Evolutionary conservation across 2,329 filamentous ascomycete species (phyloP), one percentile per base, ranked within the genome.

Genomic region (Clarireedia hainanense): DNA sequence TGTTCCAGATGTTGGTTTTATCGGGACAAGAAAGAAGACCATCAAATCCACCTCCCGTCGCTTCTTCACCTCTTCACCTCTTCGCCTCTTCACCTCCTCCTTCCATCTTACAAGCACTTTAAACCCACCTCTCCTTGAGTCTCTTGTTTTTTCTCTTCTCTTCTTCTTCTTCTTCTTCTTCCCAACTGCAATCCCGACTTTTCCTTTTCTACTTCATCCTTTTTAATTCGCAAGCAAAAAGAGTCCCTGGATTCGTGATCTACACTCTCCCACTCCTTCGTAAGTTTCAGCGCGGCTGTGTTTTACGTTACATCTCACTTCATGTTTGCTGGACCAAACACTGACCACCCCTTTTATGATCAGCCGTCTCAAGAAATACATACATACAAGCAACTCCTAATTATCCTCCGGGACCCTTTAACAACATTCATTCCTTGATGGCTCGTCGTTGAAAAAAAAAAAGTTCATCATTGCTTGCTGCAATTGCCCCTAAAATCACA

Each of bases 161-260:
- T 46, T 47, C 36, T 58, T 49, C 46, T 46, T 47, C 27, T 46
- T 47, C 36, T 58, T 49, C 46, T 46, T 47, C 36, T 58, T 49
- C 46, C 56, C 57, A 34, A 34, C 10, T 34, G 12, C 30, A 34
- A 34, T 34, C 9, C 30, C 30, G 9, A 34, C 30, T 12, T 12
- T 12, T 34, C 10, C 30, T 34, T 14, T 34, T 34, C 30, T 12
- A 34, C 57, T 60, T 53, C 37, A 30, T 26, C 45, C 5, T 15
- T 26, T 61, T 53, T 58, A 55, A 55, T 63, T 24, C 15, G 39
- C 39, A 34, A 34, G 55, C 47, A 59, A 57, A 47, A 23, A 49
- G 42, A 58, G 43, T 47, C 60, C 57, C 57, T 61, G 52, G 10
- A 20, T 53, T 7, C n/a, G 15, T 40, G 2, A 53, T 39, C 45